Evolutionary conservation across 164 flowering plant species (phyloP).

Genomic region (Cinnamomum micranthum): DNA sequence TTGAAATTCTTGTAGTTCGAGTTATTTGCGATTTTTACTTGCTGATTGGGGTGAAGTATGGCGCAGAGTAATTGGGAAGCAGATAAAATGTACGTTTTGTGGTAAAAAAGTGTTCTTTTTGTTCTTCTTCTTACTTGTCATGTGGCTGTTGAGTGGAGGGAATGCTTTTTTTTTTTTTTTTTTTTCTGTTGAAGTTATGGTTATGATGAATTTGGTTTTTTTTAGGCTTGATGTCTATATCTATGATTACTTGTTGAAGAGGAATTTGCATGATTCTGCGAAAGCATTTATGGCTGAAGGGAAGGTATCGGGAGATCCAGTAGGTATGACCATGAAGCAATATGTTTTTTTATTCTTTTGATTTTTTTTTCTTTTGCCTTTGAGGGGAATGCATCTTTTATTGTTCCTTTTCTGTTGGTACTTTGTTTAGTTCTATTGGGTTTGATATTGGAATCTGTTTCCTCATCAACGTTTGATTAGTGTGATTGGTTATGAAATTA

Average conservation of each 20-base stretch:
- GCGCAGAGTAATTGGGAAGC: constrained; percentile 76
- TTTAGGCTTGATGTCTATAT: constrained; percentile 90
- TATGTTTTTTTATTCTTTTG: background rate
- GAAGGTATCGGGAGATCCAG: constrained; percentile 84
- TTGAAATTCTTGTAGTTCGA: background rate
- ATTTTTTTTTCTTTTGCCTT: background rate
- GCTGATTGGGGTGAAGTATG: constrained; percentile 25
- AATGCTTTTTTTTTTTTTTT: background rate
- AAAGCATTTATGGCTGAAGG: constrained; percentile 92
- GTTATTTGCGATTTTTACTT: too few relatives aligned
- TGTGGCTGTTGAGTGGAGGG: background rate
- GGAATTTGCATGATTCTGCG: constrained; percentile 71
- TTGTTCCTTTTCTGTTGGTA: background rate
- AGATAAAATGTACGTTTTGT: constrained; percentile 48
- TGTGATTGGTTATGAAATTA: background rate
- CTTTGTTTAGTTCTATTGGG: background rate
- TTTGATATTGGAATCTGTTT: background rate
- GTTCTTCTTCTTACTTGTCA: background rate
- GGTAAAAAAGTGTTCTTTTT: background rate
- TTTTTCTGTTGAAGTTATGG: background rate
- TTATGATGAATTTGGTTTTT: background rate
- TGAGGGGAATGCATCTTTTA: too few relatives aligned
- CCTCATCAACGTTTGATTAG: background rate
- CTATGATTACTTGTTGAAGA: constrained; percentile 78
- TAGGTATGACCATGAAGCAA: constrained; percentile 44